Percentiles rank a stretch among this genome's conserved stretches.
phyloP scores from a whole-genome alignment of 1,284 basidiomycete species.

The Athelia psychrophila region DNA sequence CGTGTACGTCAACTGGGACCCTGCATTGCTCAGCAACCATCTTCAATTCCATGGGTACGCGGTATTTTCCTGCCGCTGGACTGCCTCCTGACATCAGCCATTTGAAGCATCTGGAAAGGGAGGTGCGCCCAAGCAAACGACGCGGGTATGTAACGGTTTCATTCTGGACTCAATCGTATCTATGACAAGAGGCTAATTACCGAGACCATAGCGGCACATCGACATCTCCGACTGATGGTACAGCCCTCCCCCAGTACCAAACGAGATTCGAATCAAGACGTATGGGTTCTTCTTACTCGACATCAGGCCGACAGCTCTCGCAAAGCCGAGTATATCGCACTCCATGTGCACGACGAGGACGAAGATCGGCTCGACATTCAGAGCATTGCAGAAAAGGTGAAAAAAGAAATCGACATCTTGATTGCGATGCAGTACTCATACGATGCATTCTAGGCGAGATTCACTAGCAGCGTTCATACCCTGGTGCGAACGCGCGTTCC shows the following conservation, averaged over 20 bases:
- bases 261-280: not conserved
- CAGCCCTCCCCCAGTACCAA: conserved; percentile 2
- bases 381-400: not conserved
- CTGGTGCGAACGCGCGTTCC: conserved; percentile 49
- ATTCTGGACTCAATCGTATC: too few species aligned
- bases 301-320: conserved; percentile 63
- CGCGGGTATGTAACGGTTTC: too few species aligned
- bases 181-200: too few species aligned
- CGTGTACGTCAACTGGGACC: conserved; percentile 89
- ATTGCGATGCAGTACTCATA: too few species aligned
- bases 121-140: conserved; percentile 12
- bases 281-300: conserved; percentile 83
- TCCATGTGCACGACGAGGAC: conserved; percentile 48
- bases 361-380: conserved; percentile 3
- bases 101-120: conserved; percentile 56
- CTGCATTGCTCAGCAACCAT: conserved; percentile 50
- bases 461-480: conserved; percentile 77
- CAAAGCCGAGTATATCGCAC: conserved; percentile 68
- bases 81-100: too few species aligned
- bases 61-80: too few species aligned
- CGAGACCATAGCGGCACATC: too few species aligned
- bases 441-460: conserved; percentile 55
- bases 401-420: too few species aligned
- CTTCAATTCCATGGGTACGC: conserved; percentile 69
- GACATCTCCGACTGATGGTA: conserved; percentile 36